phyloP scores from a whole-genome alignment of 129 eudicot species.

The Mikania micrantha region DNA sequence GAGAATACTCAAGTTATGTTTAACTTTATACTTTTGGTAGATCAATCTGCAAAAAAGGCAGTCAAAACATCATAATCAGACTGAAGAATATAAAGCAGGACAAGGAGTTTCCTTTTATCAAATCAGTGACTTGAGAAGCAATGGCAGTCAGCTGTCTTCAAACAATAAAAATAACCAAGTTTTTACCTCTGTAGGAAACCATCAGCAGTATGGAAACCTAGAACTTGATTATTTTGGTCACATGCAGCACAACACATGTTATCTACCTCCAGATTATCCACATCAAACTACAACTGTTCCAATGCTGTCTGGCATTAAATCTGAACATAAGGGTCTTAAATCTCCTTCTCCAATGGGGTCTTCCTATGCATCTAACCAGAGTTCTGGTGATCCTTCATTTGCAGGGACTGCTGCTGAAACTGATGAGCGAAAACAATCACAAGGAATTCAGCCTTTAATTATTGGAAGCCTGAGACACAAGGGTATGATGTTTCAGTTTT shows the following conservation, averaged over 20 bases:
- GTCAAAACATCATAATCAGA: slow-evolving; percentile 35
- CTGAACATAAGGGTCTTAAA: slow-evolving; percentile 29
- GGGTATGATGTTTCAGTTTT: slow-evolving; percentile 28
- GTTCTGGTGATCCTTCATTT: slow-evolving; percentile 36
- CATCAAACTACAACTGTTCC: slow-evolving; percentile 27
- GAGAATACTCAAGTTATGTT: neutral
- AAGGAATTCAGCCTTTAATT: slow-evolving; percentile 17
- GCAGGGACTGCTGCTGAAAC: slow-evolving; percentile 20
- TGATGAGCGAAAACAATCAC: slow-evolving; percentile 26
- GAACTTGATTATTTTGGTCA: slow-evolving; percentile 35
- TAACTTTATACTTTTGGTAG: slow-evolving; percentile 18
- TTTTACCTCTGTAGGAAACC: slow-evolving; percentile 26
- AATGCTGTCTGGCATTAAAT: slow-evolving; percentile 30
- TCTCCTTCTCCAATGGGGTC: slow-evolving; percentile 44
- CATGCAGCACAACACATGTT: slow-evolving; percentile 24
- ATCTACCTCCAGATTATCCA: slow-evolving; percentile 32
- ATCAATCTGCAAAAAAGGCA: slow-evolving; percentile 28
- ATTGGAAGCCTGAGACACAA: slow-evolving; percentile 22
- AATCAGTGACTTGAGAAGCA: slow-evolving; percentile 26
- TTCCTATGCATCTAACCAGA: slow-evolving; percentile 47
- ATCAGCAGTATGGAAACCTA: slow-evolving; percentile 27
- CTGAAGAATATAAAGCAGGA: slow-evolving; percentile 37
- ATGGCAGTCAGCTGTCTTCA: slow-evolving; percentile 21
- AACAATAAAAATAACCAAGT: slow-evolving; percentile 24
- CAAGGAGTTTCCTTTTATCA: slow-evolving; percentile 23